These are phyloP conservation scores for Trichoderma endophyticum DNA, from an alignment of 2,329 filamentous ascomycete genomes.

Conservation along the genomic window DNA sequence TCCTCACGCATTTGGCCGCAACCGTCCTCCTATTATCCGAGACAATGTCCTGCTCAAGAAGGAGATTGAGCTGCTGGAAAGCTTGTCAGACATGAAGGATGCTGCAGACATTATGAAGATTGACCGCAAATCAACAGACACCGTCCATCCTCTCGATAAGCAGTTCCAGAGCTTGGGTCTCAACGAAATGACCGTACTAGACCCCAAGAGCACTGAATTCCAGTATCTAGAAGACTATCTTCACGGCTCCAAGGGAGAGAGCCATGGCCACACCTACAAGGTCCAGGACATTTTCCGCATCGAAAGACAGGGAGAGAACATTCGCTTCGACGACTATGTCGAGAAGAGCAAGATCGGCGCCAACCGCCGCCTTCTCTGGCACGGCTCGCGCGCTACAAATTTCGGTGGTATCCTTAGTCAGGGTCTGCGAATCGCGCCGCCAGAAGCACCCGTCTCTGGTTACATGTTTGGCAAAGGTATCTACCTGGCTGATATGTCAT, in stretches of 20 bases:
- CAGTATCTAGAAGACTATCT: slow-evolving; percentile 64
- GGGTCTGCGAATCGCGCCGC: slow-evolving; percentile 84
- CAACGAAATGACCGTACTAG: slow-evolving; percentile 71
- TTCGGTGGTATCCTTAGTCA: slow-evolving; percentile 85
- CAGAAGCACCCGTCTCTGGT: slow-evolving; percentile 72
- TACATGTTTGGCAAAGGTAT: slow-evolving; percentile 93
- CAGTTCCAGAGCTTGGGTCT: slow-evolving; percentile 70
- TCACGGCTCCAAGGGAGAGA: slow-evolving; percentile 60
- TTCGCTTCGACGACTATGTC: slow-evolving; percentile 62
- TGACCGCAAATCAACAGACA: slow-evolving; percentile 46
- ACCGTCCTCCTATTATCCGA: slow-evolving; percentile 66
- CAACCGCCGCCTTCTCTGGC: slow-evolving; percentile 79
- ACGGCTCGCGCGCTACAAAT: slow-evolving; percentile 79
- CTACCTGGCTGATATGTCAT: slow-evolving; percentile 81
- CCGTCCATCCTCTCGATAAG: slow-evolving; percentile 64
- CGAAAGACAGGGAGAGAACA: slow-evolving; percentile 67
- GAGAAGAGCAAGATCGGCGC: slow-evolving; percentile 51
- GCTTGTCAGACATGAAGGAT: slow-evolving; percentile 80
- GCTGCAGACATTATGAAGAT: slow-evolving; percentile 73
- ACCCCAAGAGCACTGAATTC: slow-evolving; percentile 60
- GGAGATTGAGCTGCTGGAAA: slow-evolving; percentile 78
- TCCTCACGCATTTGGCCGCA: slow-evolving; percentile 75
- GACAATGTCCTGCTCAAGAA: slow-evolving; percentile 58
- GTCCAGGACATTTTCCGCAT: slow-evolving; percentile 80
- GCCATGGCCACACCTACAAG: slow-evolving; percentile 59